A percentile compares a stretch with the other conserved stretches of the same genome.
Evolutionary conservation across 2,329 filamentous ascomycete species (phyloP).

Genomic region (Botrytis fabae): DNA sequence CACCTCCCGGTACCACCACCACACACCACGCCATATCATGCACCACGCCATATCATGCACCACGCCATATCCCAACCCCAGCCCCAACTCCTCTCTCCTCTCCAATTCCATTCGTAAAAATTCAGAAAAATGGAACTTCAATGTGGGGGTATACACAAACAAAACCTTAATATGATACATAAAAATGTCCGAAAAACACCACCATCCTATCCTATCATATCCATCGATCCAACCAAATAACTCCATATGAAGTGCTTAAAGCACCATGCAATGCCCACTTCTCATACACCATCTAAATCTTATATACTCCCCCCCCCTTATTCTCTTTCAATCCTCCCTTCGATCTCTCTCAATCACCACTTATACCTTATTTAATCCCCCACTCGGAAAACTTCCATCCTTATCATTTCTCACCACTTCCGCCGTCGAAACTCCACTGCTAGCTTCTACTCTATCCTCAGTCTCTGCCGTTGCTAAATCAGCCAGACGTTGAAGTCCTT

Average conservation of each 20-base stretch:
- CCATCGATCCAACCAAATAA: neutral
- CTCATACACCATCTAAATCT: neutral
- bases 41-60: neutral
- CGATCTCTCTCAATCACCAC: neutral
- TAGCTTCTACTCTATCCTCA: conserved; percentile 8
- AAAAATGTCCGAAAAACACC: neutral
- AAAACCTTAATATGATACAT: neutral
- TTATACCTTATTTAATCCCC: neutral
- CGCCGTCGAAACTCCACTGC: neutral
- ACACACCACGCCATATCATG: neutral
- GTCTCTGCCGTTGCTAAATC: conserved; percentile 46
- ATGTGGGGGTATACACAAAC: conserved; percentile 13
- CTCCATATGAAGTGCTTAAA: neutral
- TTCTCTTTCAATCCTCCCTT: neutral
- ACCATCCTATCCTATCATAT: neutral
- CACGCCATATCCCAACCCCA: neutral
- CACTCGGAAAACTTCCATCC: neutral
- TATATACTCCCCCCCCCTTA: neutral
- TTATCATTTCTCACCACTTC: neutral
- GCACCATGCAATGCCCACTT: neutral
- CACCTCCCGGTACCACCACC: neutral
- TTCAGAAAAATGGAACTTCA: neutral
- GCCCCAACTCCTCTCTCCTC: neutral
- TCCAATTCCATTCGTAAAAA: neutral
- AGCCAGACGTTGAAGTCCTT: conserved; percentile 58